Evolutionary conservation across 495 filamentous ascomycete species (phyloP).

Genomic region (Antarctomyces pellizariae): DNA sequence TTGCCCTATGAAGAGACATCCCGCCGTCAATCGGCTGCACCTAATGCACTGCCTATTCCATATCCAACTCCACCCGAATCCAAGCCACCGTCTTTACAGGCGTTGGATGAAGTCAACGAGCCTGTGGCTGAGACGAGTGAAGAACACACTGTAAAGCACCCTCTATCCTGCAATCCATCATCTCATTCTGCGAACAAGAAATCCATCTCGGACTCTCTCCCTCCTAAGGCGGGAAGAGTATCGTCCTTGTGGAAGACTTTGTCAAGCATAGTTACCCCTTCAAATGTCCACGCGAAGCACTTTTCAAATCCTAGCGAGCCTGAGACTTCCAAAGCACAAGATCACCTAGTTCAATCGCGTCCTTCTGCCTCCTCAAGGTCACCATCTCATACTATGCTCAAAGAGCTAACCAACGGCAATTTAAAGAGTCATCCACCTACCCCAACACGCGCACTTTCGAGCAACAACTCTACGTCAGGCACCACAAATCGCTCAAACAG

Average conservation of each 20-base stretch:
- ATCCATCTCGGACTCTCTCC: slow-evolving; percentile 19
- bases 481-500: slow-evolving; percentile 15
- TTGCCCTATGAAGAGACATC: too few species aligned
- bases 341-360: too few species aligned
- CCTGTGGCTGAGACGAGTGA: slow-evolving; percentile 10
- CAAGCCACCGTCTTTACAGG: slow-evolving; percentile 28
- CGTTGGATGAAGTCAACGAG: slow-evolving; percentile 20
- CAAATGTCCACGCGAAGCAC: slow-evolving; percentile 42
- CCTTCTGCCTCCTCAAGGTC: slow-evolving; percentile 31
- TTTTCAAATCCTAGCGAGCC: slow-evolving; percentile 49
- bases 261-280: slow-evolving; percentile 39
- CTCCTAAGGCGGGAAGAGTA: slow-evolving; percentile 21
- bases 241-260: slow-evolving; percentile 32
- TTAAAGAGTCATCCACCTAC: slow-evolving; percentile 78
- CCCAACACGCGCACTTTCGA: slow-evolving; percentile 66
- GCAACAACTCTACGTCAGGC: slow-evolving; percentile 22
- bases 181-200: slow-evolving; percentile 15
- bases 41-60: too few species aligned
- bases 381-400: slow-evolving; percentile 37
- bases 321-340: slow-evolving; percentile 28
- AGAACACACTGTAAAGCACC: too few species aligned
- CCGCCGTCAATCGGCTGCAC: too few species aligned
- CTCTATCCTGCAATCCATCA: slow-evolving; percentile 12
- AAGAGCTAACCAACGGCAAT: slow-evolving; percentile 70
- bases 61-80: slow-evolving; percentile 35